Conservation (phyloP, 495 filamentous ascomycete species). For the Ascobolus immersus region DNA sequence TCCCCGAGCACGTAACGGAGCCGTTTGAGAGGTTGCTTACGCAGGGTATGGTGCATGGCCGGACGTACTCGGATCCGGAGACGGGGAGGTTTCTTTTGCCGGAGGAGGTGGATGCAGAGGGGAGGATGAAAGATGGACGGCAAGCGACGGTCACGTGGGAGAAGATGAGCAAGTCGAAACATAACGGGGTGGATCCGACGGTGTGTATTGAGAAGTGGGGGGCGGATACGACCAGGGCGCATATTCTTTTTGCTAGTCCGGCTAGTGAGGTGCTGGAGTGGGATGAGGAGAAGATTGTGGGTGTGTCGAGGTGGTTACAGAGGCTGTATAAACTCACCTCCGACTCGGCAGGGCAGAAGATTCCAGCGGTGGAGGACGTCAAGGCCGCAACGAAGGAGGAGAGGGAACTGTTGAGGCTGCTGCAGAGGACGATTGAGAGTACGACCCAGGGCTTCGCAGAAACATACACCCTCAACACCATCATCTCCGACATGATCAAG, state of each 20-base stretch:
- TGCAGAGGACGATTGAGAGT: conserved; percentile 20
- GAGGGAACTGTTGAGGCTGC: background rate
- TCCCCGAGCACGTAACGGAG: conserved; percentile 24
- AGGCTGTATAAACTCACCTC: conserved; percentile 17
- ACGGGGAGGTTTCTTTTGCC: conserved; percentile 57
- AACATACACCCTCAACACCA: conserved; percentile 53
- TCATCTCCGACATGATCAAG: conserved; percentile 54
- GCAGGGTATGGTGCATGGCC: conserved; percentile 83
- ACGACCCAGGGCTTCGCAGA: conserved; percentile 42
- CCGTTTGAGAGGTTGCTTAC: conserved; percentile 61
- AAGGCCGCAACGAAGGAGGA: background rate
- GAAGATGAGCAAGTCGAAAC: conserved; percentile 92
- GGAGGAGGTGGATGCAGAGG: conserved; percentile 35
- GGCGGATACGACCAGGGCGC: conserved; percentile 60
- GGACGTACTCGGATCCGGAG: conserved; percentile 48
- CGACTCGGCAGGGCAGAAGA: conserved; percentile 1
- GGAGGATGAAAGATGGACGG: background rate
- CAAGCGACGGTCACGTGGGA: conserved; percentile 35
- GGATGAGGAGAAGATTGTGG: conserved; percentile 62
- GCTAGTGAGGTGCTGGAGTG: conserved; percentile 63
- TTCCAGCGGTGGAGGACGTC: background rate
- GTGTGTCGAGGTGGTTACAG: conserved; percentile 53
- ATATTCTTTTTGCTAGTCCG: conserved; percentile 68
- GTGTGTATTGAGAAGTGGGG: conserved; percentile 45
- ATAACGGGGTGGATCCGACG: conserved; percentile 73